Evolutionary conservation across 1,284 basidiomycete species (phyloP), one percentile per base, ranked within the genome.

Genomic region (Leucoagaricus sp.): DNA sequence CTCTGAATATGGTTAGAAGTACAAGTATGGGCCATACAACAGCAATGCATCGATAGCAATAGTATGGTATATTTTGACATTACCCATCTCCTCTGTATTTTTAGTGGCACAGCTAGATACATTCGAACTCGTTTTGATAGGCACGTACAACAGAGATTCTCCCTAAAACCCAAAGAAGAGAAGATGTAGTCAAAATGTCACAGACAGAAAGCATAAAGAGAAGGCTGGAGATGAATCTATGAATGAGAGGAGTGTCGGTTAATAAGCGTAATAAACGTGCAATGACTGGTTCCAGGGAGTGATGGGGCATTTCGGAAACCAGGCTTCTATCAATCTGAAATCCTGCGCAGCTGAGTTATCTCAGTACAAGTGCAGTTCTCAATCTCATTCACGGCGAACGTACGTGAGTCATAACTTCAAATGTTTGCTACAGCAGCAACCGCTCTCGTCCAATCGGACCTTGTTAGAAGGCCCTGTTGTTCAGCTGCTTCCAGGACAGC

Each of bases 1-100:
- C 65, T 7, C 63, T 72, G 57, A 68, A 66, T n/a, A 59, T 72
- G 38, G 65, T 62, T 50, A 66, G 69, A 41, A 66, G 65, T 42
- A 59, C 62, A 9, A 72, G 68, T 61, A 53, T 70, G 42, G 68
- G 61, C n/a, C 58, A 63, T 46, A 48, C 58, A 21, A 49, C 49
- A n/a, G n/a, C n/a, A 15, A 45, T 49, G 15, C 49, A 60, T 19
- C 46, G 49, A 15, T 46, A 49, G 33, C 9, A 36, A 10, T 29
- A 42, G 8, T 23, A 41, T 29, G 36, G 23, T 17, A n/a, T 25
- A 28, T 28, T 4, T 33, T 42, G 31, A 26, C 25, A 12, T 34
- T 29, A 26, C 12, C 28, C 21, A 48, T 26, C 21, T 26, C 10
- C 28, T 15, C 21, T 49, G 47, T 55, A 34, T 49, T 45, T 44